Evolutionary conservation across 1,139 yeast species (phyloP).

Genomic region (Wickerhamiella pararugosa): DNA sequence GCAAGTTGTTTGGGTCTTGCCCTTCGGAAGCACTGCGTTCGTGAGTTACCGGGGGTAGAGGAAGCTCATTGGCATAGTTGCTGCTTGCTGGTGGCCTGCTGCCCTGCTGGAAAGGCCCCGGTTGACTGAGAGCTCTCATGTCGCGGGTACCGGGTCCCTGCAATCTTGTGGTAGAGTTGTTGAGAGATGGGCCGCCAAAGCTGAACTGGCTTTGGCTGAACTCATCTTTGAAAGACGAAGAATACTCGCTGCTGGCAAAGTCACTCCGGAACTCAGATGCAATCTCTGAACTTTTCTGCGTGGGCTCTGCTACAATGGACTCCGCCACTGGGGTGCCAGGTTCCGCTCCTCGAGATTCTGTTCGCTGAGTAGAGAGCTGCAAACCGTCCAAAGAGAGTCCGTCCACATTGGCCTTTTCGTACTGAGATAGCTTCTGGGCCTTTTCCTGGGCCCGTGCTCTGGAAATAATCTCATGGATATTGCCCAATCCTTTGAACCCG

Average conservation of each 20-base stretch:
- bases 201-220: background rate
- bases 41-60: constrained; percentile 10
- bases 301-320: background rate
- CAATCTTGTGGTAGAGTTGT: too few species aligned
- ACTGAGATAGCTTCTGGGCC: too few species aligned
- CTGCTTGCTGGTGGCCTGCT: background rate
- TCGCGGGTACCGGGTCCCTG: background rate
- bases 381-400: background rate
- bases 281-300: background rate
- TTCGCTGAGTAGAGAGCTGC: background rate
- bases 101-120: constrained; percentile 1
- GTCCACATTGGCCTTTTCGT: too few species aligned
- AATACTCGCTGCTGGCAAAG: background rate
- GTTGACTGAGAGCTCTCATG: constrained; percentile 5
- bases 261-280: background rate
- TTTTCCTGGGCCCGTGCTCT: background rate
- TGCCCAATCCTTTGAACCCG: constrained; percentile 79
- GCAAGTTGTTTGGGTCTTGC: constrained; percentile 20
- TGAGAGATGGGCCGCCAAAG: background rate
- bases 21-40: constrained; percentile 24
- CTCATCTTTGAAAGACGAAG: background rate
- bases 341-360: background rate
- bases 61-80: background rate
- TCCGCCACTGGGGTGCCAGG: background rate
- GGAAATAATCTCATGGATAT: constrained; percentile 9